Base-by-base conservation (phyloP, 805 yeast genomes). In the Lipomyces kockii region DNA sequence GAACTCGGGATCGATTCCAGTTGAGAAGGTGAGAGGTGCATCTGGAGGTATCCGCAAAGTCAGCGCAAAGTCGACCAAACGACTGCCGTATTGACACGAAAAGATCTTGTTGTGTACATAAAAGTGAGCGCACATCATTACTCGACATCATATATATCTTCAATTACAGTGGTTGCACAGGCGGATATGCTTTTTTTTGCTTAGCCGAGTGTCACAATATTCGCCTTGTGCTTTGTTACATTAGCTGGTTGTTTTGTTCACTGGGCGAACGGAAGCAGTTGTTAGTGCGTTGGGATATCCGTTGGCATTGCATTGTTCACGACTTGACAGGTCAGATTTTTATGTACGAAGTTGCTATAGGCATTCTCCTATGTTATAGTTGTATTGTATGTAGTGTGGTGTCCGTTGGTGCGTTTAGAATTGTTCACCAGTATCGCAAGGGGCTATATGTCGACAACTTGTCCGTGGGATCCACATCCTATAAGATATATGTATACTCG, bases 11-110 rank as follows among this genome's bases (percentile, higher is more conserved):
- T 25, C 63, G 29, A 59, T 60, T 22, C 8, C 61, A 11, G 39
- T 43, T 17, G 65, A 64, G 39, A 64, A 62, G 32, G 46, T 37
- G 46, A 53, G 68, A 35, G 61, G 63, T 9, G 27, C 64, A n/a
- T 39, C 53, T 9, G 71, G 71, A 25, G 71, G 71, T 20, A 64
- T 68, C 29, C 63, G 71, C 25, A 68, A 68, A 49, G 66, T 62
- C 29, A 68, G 71, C 46, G 64, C 65, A 12, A 58, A 60, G 49
- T 25, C 55, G 34, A 25, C 6, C 32, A 52, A 52, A 29, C 29
- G 55, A 22, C 55, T 52, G 22, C 53, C 55, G 55, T 29, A 52
- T n/a, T 49, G 22, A n/a, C n/a, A 25, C 20, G 9, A 17, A 8
- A 37, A 12, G 11, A 35, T 12, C 4, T 12, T 12, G 43, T 43